Evolutionary conservation across 2,329 filamentous ascomycete species (phyloP).

Genomic region (Aspergillus spinulosporus): DNA sequence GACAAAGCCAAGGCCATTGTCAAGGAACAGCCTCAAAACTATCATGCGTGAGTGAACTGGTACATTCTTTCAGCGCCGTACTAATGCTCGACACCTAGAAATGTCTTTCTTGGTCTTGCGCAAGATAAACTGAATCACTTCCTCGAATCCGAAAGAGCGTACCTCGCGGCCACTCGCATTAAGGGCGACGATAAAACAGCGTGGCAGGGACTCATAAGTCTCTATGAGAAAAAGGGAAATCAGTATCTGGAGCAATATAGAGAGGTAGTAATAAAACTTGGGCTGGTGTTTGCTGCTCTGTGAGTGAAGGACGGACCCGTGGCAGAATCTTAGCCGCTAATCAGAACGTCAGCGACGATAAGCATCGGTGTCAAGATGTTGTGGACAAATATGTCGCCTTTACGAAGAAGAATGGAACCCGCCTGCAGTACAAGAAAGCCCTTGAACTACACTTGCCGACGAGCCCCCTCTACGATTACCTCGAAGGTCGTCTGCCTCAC

Average conservation of each 20-base stretch:
- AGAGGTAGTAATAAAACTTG: constrained; percentile 69
- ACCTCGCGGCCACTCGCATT: constrained; percentile 68
- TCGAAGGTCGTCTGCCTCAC: constrained; percentile 80
- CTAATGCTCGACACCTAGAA: constrained; percentile 47
- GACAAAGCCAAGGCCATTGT: constrained; percentile 69
- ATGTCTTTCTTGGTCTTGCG: constrained; percentile 85
- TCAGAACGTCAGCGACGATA: constrained; percentile 52
- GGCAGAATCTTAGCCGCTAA: constrained; percentile 17
- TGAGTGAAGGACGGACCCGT: constrained; percentile 39
- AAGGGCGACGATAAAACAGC: constrained; percentile 77
- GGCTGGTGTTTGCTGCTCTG: constrained; percentile 68
- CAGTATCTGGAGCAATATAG: constrained; percentile 73
- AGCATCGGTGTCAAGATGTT: constrained; percentile 59
- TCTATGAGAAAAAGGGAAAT: constrained; percentile 76
- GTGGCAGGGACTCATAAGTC: constrained; percentile 83
- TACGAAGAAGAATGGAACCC: constrained; percentile 70
- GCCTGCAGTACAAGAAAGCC: constrained; percentile 71
- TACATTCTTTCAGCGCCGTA: background rate
- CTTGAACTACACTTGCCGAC: constrained; percentile 75
- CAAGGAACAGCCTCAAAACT: constrained; percentile 71
- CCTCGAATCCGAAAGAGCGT: constrained; percentile 74
- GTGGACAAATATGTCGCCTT: constrained; percentile 79
- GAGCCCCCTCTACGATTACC: constrained; percentile 74
- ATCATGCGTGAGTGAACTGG: constrained; percentile 66
- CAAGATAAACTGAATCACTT: constrained; percentile 72